Evolutionary conservation across 148 eudicot species (phyloP).

Genomic region (Rheum nobile): DNA sequence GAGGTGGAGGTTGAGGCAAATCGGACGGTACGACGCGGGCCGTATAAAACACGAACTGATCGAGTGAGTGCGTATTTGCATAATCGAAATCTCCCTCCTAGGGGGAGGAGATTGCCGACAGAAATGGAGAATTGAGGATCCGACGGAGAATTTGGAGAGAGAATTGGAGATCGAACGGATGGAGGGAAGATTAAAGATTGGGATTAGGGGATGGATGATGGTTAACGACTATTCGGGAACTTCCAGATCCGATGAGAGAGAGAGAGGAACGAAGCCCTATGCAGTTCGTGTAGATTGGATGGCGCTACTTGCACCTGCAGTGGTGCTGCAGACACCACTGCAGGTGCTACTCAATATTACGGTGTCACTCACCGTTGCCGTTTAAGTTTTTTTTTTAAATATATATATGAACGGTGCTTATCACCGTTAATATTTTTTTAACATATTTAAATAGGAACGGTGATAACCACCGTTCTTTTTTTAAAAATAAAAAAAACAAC

Average conservation of each 20-base stretch:
- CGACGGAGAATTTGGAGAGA: too few species aligned
- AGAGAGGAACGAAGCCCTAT: constrained; percentile 6
- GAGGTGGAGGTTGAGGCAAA: constrained; percentile 28
- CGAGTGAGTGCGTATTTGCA: background rate
- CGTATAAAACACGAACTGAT: background rate
- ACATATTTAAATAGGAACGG: too few species aligned
- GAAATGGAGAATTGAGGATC: background rate
- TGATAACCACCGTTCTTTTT: too few species aligned
- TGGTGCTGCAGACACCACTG: too few species aligned
- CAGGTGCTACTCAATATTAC: too few species aligned
- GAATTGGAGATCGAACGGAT: background rate
- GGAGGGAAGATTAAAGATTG: background rate
- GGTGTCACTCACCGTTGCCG: too few species aligned
- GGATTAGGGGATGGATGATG: background rate
- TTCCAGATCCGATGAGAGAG: constrained; percentile 4
- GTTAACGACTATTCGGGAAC: background rate
- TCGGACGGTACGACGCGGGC: background rate
- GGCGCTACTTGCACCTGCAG: too few species aligned
- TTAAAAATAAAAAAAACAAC: too few species aligned
- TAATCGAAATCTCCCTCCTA: background rate
- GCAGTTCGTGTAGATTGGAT: constrained; percentile 4
- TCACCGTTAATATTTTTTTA: too few species aligned
- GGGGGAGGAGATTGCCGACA: constrained; percentile 2
- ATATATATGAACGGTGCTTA: too few species aligned
- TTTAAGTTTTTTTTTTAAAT: too few species aligned